Evolutionary conservation across 176 grass and related monocot genomes (phyloP).

Genomic region (Aegilops umbellulata): DNA sequence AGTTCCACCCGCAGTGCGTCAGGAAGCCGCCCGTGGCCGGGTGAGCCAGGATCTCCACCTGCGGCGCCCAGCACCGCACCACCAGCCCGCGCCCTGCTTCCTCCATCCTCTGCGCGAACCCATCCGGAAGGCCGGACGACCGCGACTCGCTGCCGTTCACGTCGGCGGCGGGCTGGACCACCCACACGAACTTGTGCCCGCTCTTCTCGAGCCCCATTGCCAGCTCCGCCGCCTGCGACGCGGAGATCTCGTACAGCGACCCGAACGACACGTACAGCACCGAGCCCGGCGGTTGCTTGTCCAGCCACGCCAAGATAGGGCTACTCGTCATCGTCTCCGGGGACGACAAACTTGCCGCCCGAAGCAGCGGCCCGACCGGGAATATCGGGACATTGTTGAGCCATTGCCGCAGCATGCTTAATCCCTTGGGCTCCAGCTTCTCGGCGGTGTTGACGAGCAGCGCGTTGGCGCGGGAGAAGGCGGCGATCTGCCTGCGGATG

Average conservation of each 20-base stretch:
- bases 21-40: constrained; percentile 29
- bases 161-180: background rate
- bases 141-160: background rate
- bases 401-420: constrained; percentile 16
- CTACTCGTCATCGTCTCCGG: background rate
- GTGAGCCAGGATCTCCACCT: constrained; percentile 34
- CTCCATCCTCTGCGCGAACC: background rate
- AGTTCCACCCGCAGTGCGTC: constrained; percentile 52
- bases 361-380: constrained; percentile 2
- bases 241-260: constrained; percentile 19
- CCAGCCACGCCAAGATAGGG: constrained; percentile 22
- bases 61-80: constrained; percentile 35
- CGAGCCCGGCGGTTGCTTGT: background rate
- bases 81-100: background rate
- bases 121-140: background rate
- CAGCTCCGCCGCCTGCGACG: constrained; percentile 14
- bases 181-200: constrained; percentile 35
- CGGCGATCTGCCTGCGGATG: constrained; percentile 2
- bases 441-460: constrained; percentile 37
- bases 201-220: constrained; percentile 11
- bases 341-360: background rate
- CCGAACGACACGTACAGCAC: constrained; percentile 48
- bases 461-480: background rate
- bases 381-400: background rate
- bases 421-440: constrained; percentile 32